These are phyloP conservation scores for Fusarium miscanthi DNA, from an alignment of 2,329 filamentous ascomycete genomes.

Conservation along the genomic window DNA sequence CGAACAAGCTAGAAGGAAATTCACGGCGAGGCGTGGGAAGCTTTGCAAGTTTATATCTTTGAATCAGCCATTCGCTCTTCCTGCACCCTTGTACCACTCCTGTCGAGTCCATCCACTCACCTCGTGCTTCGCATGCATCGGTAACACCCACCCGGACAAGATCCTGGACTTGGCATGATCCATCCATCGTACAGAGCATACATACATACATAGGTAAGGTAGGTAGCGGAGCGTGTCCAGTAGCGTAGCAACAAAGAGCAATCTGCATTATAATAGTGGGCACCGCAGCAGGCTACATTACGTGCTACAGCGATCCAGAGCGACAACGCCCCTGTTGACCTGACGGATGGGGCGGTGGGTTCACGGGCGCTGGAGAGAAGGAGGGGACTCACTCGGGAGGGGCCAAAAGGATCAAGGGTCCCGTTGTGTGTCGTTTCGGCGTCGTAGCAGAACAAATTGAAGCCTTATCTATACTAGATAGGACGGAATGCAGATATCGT, in stretches of 20 bases:
- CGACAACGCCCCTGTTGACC: constrained; percentile 20
- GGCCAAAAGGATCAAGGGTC: constrained; percentile 13
- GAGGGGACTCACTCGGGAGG: not conserved
- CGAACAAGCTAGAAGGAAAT: not conserved
- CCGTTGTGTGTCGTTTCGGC: not conserved
- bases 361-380: not conserved
- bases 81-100: constrained; percentile 24
- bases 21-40: constrained; percentile 16
- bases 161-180: constrained; percentile 30
- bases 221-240: not conserved
- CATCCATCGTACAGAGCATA: constrained; percentile 3
- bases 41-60: constrained; percentile 34
- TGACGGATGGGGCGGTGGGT: constrained; percentile 29
- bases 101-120: constrained; percentile 26
- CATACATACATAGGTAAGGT: not conserved
- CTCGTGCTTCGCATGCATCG: constrained; percentile 31
- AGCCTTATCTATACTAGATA: not conserved
- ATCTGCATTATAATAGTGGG: not conserved
- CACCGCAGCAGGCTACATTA: not conserved
- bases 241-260: not conserved
- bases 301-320: not conserved
- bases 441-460: not conserved
- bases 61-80: constrained; percentile 24
- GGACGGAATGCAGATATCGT: not conserved
- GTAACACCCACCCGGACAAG: constrained; percentile 22